phyloP scores from a whole-genome alignment of 2,329 filamentous ascomycete species.

The Pseudogymnoascus sp. region DNA sequence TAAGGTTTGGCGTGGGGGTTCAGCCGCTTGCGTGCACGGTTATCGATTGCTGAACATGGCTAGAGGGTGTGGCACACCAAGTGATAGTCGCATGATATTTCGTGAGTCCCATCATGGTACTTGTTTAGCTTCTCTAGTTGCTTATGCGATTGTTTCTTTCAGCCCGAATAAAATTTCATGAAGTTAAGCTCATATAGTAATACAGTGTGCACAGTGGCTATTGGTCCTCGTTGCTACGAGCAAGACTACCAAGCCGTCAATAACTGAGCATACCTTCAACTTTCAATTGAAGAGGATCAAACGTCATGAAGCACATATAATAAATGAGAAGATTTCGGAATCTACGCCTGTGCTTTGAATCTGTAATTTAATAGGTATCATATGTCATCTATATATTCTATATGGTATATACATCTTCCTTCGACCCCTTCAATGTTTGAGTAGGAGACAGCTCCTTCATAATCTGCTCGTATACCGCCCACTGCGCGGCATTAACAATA shows the following conservation, averaged over 20 bases:
- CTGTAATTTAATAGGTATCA: neutral
- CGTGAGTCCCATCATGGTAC: neutral
- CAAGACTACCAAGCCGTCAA: neutral
- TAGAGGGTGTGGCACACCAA: neutral
- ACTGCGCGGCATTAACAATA: slow-evolving; percentile 86
- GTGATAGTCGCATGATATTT: neutral
- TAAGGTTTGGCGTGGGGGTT: neutral
- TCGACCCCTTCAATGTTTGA: neutral
- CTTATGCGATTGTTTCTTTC: neutral
- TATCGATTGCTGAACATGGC: neutral
- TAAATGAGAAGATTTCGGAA: neutral
- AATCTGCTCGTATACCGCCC: slow-evolving; percentile 85
- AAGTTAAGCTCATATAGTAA: neutral
- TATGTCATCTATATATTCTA: slow-evolving; percentile 8
- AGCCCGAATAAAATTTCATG: neutral
- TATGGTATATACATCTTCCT: neutral
- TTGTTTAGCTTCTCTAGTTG: neutral
- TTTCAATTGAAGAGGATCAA: neutral
- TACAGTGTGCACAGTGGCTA: neutral
- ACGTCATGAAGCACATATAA: neutral
- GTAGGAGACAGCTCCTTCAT: slow-evolving; percentile 48
- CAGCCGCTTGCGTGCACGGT: neutral
- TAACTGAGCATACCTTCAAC: neutral
- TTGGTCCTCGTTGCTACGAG: neutral
- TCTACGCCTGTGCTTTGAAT: neutral